phyloP scores from a whole-genome alignment of 2,329 filamentous ascomycete genomes.

The Mycosphaerella sp. region DNA sequence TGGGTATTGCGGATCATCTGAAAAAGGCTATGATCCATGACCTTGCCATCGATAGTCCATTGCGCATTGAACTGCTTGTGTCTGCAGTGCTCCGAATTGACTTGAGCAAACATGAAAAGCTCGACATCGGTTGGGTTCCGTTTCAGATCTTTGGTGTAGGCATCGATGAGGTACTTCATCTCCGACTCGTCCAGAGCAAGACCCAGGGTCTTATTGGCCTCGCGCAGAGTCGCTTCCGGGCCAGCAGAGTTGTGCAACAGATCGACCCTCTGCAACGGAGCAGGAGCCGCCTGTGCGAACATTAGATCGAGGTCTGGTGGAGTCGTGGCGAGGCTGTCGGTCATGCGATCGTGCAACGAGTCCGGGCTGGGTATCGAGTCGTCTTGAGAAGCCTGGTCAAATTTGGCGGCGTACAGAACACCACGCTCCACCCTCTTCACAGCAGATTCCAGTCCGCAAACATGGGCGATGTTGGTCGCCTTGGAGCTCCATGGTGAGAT shows the following conservation, averaged over 20 bases:
- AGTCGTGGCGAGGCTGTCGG: constrained; percentile 65
- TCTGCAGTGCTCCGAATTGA: constrained; percentile 91
- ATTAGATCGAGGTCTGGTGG: constrained; percentile 67
- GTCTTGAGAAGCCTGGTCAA: constrained; percentile 47
- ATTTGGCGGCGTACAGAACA: constrained; percentile 63
- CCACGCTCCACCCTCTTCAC: constrained; percentile 80
- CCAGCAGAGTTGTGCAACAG: constrained; percentile 44
- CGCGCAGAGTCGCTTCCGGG: constrained; percentile 68
- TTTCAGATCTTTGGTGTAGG: constrained; percentile 61
- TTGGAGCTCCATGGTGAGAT: constrained; percentile 97
- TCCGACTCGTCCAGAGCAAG: constrained; percentile 82
- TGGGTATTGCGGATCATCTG: constrained; percentile 97
- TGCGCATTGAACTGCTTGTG: constrained; percentile 94
- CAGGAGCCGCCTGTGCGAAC: constrained; percentile 65
- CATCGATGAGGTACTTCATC: constrained; percentile 89
- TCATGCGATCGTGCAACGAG: constrained; percentile 89
- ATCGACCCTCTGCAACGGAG: constrained; percentile 66
- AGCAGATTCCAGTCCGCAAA: constrained; percentile 71
- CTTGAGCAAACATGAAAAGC: constrained; percentile 98
- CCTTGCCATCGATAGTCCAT: constrained; percentile 86
- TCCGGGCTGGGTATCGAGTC: constrained; percentile 58
- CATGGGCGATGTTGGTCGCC: constrained; percentile 86
- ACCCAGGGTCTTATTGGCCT: constrained; percentile 77
- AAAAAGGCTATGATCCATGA: constrained; percentile 76
- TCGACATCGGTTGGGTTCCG: constrained; percentile 79